Evolutionary conservation across 495 filamentous ascomycete species (phyloP), one percentile per base, ranked within the genome.

Genomic region (Neurospora tetraspora): DNA sequence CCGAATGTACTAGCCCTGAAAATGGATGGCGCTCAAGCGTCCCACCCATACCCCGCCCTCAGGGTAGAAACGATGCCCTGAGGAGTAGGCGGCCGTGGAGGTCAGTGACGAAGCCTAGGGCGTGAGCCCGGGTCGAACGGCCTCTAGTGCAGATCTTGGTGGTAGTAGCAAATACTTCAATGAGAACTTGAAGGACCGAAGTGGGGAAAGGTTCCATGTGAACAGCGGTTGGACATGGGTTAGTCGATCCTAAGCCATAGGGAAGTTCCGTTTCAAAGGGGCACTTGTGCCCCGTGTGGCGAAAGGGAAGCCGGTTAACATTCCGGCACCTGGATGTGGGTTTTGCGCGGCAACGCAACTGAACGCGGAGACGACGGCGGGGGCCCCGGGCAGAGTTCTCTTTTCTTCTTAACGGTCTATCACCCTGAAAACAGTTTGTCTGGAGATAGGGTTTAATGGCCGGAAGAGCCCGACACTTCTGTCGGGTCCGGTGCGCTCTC

Each of bases 141-240:
- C 86, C 87, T 81, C 86, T 88, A 89, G 87, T 90, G 86, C 86
- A 89, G 87, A 90, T 90, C 87, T 90, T 89, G 86, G 88, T 90
- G 83, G 86, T 88, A 90, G 86, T 90, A 90, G 87, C 86, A 90
- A 90, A 90, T 90, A 90, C 85, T 89, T 87, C 88, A 90, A 90
- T 89, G 84, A 89, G 86, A 90, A 88, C 86, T 89, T 89, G 88
- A 87, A 89, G 84, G 87, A 89, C 87, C 88, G 86, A 90, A 89
- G 87, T 89, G 85, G 86, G 85, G 86, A 89, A 90, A 89, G 85
- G 88, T 89, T 90, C 85, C 83, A 84, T 88, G 86, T 88, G 83
- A 90, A 89, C 85, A 89, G 86, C 85, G 88, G 86, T 89, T 89
- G 85, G 85, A 88, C 87, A 88, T 85, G 85, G 84, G 86, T 90